A percentile compares a stretch with the other conserved stretches of the same genome.
Conservation (phyloP, 257 asterid species). For the Galeopsis tetrahit region DNA sequence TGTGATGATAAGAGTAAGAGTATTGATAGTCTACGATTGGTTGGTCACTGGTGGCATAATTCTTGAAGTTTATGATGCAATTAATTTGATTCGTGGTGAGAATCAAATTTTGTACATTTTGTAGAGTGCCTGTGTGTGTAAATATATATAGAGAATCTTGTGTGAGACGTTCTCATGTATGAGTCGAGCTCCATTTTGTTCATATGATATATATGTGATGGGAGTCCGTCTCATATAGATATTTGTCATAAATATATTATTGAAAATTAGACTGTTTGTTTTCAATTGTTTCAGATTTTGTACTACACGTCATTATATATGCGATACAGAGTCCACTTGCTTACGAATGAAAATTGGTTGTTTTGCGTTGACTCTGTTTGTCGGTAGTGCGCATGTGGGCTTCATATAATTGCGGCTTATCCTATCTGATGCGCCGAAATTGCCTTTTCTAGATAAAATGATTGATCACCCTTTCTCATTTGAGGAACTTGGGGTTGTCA, state of each 20-base stretch:
- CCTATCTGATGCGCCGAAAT: not conserved
- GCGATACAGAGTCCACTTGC: conserved; percentile 1
- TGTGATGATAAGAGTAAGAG: not conserved
- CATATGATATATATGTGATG: no score
- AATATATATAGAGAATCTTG: no score
- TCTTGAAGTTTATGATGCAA: not conserved
- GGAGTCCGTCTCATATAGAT: no score
- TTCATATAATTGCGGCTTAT: conserved; percentile 9
- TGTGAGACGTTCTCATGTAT: no score
- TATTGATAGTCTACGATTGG: not conserved
- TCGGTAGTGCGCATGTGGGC: conserved; percentile 4
- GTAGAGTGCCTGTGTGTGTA: conserved; percentile 1
- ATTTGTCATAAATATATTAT: not conserved
- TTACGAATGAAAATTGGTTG: conserved; percentile 9
- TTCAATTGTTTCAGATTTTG: not conserved
- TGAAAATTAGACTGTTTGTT: not conserved
- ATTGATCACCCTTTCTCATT: conserved; percentile 5
- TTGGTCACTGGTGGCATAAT: conserved; percentile 2
- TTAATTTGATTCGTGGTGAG: conserved; percentile 23
- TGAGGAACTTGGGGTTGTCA: conserved; percentile 6
- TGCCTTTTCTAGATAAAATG: not conserved
- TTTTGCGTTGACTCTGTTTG: conserved; percentile 14
- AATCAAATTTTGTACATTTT: conserved; percentile 1
- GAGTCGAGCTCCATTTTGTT: no score
- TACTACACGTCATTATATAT: not conserved